These are phyloP conservation scores for Venturia nashicola DNA, from an alignment of 2,329 filamentous ascomycete genomes.

Conservation along the genomic window DNA sequence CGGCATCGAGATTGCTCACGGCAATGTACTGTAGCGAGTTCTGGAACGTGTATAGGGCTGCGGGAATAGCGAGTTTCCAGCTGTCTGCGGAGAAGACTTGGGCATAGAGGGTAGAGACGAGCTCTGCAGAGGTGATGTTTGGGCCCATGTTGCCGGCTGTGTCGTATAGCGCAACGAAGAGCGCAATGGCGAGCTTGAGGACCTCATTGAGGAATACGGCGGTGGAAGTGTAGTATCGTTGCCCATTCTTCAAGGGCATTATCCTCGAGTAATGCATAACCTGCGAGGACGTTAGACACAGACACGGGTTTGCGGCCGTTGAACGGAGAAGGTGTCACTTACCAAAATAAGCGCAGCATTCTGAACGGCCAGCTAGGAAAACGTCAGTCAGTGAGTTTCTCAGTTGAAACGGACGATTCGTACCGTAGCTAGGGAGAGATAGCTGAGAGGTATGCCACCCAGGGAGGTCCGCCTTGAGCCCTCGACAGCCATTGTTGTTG, in stretches of 20 bases:
- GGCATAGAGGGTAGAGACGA: conserved; percentile 68
- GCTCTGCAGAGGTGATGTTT: conserved; percentile 64
- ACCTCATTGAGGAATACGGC: conserved; percentile 90
- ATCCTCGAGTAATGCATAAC: conserved; percentile 90
- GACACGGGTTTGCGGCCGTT: conserved; percentile 8
- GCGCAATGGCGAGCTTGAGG: conserved; percentile 74
- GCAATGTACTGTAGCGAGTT: conserved; percentile 92
- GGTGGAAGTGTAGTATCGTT: conserved; percentile 86
- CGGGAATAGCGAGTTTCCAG: conserved; percentile 89
- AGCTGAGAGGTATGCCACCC: conserved; percentile 52
- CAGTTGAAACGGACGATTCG: conserved; percentile 13
- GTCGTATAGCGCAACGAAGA: conserved; percentile 81
- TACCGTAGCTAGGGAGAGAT: conserved; percentile 54
- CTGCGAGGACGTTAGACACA: conserved; percentile 30
- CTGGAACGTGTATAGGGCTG: conserved; percentile 77
- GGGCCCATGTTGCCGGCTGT: conserved; percentile 66
- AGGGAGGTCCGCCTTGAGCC: conserved; percentile 2
- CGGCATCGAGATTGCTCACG: conserved; percentile 79
- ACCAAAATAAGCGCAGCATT: conserved; percentile 69
- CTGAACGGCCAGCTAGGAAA: conserved; percentile 58
- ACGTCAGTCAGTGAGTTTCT: conserved; percentile 15
- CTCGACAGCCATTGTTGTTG: conserved; percentile 5
- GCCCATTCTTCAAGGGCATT: conserved; percentile 74
- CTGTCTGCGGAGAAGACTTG: conserved; percentile 80
- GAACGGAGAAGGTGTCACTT: conserved; percentile 16